Evolutionary conservation across 2,329 filamentous ascomycete genomes (phyloP), one percentile per base, ranked within the genome.

Genomic region (Nemania serpens): DNA sequence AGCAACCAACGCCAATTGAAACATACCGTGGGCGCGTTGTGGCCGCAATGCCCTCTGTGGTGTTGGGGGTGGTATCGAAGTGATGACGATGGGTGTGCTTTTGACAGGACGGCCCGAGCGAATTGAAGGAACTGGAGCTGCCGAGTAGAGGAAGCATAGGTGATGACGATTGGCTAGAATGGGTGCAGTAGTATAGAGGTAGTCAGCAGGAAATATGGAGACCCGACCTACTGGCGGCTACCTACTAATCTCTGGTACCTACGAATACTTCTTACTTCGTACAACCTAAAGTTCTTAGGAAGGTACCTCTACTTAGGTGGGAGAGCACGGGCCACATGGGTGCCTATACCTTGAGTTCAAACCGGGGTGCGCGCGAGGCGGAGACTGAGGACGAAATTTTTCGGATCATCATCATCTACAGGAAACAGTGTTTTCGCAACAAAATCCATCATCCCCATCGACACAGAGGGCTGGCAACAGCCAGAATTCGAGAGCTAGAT

Each of bases 381-480:
- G 64, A 63, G 63, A 46, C n/a, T 41, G 39, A 56, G 53, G 67
- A 69, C 58, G 69, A 73, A 74, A 70, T 72, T 73, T 74, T 74
- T 74, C 74, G 67, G 70, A 69, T 68, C 73, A 75, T 75, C 69
- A 75, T 74, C 73, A 74, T 75, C 70, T 79, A 81, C 82, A 79
- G 80, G 79, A 74, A 75, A 81, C 73, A 66, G 68, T 66, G 66
- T 76, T 79, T 79, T 70, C 68, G 65, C 69, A 68, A 73, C 75
- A 73, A 76, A 79, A 78, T 76, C 70, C 75, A 77, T 76, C 75
- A 69, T 75, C 77, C 74, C 77, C 72, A 74, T 74, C 79, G 75
- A 74, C 75, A 76, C 74, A 79, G 76, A 75, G 72, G 71, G 76
- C 78, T 82, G 79, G 81, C 74, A 78, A 86, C 84, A 82, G 75